These are phyloP conservation scores for Hortaea werneckii DNA, from an alignment of 2,329 filamentous ascomycete species.

Conservation along the genomic window DNA sequence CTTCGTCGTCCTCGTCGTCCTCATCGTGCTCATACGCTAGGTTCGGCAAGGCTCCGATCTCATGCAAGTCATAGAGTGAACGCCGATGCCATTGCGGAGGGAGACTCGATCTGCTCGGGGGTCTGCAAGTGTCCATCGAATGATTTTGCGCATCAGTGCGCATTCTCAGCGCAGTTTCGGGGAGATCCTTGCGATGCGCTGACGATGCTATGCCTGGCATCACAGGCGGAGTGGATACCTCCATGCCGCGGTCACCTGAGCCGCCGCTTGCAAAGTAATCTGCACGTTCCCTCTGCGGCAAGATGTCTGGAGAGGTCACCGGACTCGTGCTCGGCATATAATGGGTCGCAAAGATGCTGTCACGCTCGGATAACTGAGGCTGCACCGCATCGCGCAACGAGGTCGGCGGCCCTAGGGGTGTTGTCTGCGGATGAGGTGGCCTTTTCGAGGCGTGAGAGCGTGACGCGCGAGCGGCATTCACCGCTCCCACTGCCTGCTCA, in stretches of 20 bases:
- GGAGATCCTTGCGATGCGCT: not conserved
- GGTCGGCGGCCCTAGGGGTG: not conserved
- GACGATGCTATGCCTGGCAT: not conserved
- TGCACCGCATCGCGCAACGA: slow-evolving; percentile 24
- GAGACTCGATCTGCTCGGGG: slow-evolving; percentile 10
- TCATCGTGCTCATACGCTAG: not conserved
- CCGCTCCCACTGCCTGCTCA: not conserved
- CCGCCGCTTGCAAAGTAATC: slow-evolving; percentile 2
- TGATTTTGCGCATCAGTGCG: not conserved
- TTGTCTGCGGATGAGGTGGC: not conserved
- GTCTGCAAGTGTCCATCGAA: not conserved
- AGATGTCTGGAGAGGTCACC: slow-evolving; percentile 22
- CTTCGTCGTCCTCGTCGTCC: not conserved
- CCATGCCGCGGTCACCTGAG: not conserved
- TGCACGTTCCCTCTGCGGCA: slow-evolving; percentile 1
- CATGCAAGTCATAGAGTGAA: slow-evolving; percentile 23
- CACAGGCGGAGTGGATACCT: not conserved
- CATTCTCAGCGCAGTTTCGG: not conserved
- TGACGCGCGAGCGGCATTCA: not conserved
- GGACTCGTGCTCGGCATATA: slow-evolving; percentile 45
- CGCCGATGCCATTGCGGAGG: slow-evolving; percentile 19
- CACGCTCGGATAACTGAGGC: slow-evolving; percentile 50
- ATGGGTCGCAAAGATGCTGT: slow-evolving; percentile 54
- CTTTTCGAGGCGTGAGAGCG: no score
- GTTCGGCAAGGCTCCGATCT: slow-evolving; percentile 8